These are phyloP conservation scores for Trichophyton schoenleinii DNA, from an alignment of 2,329 filamentous ascomycete genomes.

Conservation along the genomic window DNA sequence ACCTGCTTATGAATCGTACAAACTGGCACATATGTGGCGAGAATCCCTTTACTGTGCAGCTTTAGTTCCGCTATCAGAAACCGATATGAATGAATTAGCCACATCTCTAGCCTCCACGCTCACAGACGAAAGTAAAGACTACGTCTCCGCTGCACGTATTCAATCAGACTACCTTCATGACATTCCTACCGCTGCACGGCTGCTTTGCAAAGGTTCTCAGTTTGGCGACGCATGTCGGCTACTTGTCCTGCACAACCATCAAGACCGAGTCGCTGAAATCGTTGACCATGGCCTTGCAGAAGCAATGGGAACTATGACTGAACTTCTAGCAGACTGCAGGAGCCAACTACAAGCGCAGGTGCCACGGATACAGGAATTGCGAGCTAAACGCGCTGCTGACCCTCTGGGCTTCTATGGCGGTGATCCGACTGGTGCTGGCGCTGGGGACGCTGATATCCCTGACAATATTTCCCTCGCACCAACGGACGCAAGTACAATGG, in stretches of 20 bases:
- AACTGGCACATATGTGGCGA: conserved; percentile 75
- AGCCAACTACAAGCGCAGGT: conserved; percentile 72
- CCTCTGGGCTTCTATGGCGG: conserved; percentile 83
- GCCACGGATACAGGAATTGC: conserved; percentile 70
- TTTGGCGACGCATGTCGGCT: conserved; percentile 84
- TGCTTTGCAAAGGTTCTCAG: conserved; percentile 73
- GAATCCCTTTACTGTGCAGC: conserved; percentile 74
- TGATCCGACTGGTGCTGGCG: conserved; percentile 44
- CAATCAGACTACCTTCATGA: conserved; percentile 70
- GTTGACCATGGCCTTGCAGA: conserved; percentile 73
- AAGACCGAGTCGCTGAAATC: conserved; percentile 52
- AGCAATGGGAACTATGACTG: conserved; percentile 67
- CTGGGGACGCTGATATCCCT: conserved; percentile 57
- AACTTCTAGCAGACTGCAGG: conserved; percentile 88
- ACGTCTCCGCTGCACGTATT: conserved; percentile 63
- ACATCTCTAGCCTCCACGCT: conserved; percentile 62
- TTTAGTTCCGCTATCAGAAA: conserved; percentile 49
- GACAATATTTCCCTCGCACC: conserved; percentile 88
- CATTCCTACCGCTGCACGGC: conserved; percentile 55
- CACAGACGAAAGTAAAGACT: conserved; percentile 68
- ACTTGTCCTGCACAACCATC: conserved; percentile 47
- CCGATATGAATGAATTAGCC: conserved; percentile 57
- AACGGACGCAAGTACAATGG: conserved; percentile 64
- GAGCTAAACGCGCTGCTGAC: conserved; percentile 67
- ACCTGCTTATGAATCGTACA: conserved; percentile 70